These are phyloP conservation scores for Diplodia corticola DNA, from an alignment of 2,329 filamentous ascomycete genomes.

Conservation along the genomic window DNA sequence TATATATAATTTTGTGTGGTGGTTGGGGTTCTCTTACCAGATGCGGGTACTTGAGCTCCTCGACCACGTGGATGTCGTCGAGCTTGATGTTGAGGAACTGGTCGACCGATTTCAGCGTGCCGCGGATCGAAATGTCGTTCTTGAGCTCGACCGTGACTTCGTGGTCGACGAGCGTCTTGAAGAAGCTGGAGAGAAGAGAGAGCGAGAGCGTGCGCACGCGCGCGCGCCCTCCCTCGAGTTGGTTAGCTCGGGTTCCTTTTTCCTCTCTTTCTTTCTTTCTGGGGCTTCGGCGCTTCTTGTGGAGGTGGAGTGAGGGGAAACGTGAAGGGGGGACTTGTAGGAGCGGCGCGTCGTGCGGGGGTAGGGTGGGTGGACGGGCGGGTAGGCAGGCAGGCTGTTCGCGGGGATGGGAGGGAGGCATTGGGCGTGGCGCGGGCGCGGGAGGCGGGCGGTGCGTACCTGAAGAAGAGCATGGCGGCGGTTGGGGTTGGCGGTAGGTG, in stretches of 20 bases:
- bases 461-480: constrained; percentile 55
- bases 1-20: too few relatives aligned
- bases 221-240: too few relatives aligned
- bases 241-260: not conserved
- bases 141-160: constrained; percentile 98
- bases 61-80: constrained; percentile 88
- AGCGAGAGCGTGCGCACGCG: too few relatives aligned
- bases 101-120: constrained; percentile 94
- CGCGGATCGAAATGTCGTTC: constrained; percentile 97
- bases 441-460: constrained; percentile 36
- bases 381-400: not conserved
- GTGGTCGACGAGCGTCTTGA: constrained; percentile 97
- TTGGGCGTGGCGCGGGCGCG: not conserved
- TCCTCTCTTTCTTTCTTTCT: too few relatives aligned
- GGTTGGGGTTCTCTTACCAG: constrained; percentile 55
- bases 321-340: not conserved
- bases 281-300: too few relatives aligned
- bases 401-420: not conserved
- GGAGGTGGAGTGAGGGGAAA: not conserved
- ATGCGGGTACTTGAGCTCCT: constrained; percentile 94
- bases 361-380: not conserved
- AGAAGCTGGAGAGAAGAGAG: constrained; percentile 68
- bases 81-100: constrained; percentile 99
- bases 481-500: not conserved
- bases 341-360: too few relatives aligned